Conservation (phyloP, 2,329 filamentous ascomycete species). For the Aureobasidium pullulans region DNA sequence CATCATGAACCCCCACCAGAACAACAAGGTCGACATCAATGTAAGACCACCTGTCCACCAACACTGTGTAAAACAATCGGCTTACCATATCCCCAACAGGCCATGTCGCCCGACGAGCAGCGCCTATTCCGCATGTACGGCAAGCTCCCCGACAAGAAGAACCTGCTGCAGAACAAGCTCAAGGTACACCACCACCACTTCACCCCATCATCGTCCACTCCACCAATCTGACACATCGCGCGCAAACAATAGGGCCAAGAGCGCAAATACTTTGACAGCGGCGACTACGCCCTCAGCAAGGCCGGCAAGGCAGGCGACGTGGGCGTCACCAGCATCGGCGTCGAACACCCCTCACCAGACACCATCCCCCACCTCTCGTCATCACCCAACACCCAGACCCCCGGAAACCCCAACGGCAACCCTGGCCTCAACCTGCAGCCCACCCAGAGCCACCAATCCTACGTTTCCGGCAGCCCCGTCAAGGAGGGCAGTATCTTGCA, state of each 20-base stretch:
- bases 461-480: slow-evolving; percentile 67
- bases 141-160: slow-evolving; percentile 93
- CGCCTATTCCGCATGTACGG: slow-evolving; percentile 94
- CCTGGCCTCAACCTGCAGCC: slow-evolving; percentile 29
- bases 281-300: slow-evolving; percentile 91
- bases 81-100: slow-evolving; percentile 45
- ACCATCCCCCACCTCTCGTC: slow-evolving; percentile 32
- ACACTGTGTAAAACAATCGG: background rate
- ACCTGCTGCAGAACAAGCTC: slow-evolving; percentile 94
- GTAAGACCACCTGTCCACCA: slow-evolving; percentile 48
- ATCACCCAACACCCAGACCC: slow-evolving; percentile 17
- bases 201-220: background rate
- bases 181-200: slow-evolving; percentile 47
- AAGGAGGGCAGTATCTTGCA: slow-evolving; percentile 88
- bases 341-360: slow-evolving; percentile 68
- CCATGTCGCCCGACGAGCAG: slow-evolving; percentile 89
- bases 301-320: slow-evolving; percentile 93
- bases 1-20: slow-evolving; percentile 87
- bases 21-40: slow-evolving; percentile 96
- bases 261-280: slow-evolving; percentile 95
- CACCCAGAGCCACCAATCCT: slow-evolving; percentile 39
- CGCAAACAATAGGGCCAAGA: slow-evolving; percentile 46
- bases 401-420: slow-evolving; percentile 18
- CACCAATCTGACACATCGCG: background rate
- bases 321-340: slow-evolving; percentile 87